Percentiles rank a stretch among this genome's conserved stretches.
phyloP scores from a whole-genome alignment of 805 yeast species.

The Saccharomycopsis sp. region DNA sequence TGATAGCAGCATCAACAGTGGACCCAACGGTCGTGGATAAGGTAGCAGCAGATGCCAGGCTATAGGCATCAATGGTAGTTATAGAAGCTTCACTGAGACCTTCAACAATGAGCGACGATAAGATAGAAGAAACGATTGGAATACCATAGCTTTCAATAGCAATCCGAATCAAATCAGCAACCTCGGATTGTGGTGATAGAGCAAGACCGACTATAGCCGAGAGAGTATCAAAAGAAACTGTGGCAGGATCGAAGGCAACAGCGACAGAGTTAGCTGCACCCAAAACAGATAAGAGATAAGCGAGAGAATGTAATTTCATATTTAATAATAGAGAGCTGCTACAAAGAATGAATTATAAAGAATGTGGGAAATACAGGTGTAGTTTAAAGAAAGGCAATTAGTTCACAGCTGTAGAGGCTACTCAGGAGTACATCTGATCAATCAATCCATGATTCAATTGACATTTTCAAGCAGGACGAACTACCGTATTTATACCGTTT shows the following conservation, averaged over 20 bases:
- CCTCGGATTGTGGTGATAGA: background rate
- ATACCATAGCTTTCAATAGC: conserved; percentile 1
- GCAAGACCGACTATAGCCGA: background rate
- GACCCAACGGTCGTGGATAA: background rate
- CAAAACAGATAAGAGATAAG: background rate
- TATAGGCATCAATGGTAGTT: background rate
- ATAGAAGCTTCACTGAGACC: background rate
- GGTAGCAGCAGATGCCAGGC: background rate
- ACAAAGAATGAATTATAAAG: background rate
- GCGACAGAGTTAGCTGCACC: background rate
- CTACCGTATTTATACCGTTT: too few species aligned
- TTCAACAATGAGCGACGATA: background rate
- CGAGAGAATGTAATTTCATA: background rate
- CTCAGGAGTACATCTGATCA: too few species aligned
- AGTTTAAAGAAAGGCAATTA: background rate
- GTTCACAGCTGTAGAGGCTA: too few species aligned
- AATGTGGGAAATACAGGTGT: too few species aligned
- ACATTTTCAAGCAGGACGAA: too few species aligned
- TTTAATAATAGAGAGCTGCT: background rate
- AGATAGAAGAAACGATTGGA: background rate
- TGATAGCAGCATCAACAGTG: too few species aligned
- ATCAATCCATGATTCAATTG: too few species aligned
- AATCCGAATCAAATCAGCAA: background rate
- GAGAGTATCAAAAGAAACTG: background rate
- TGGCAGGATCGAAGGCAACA: background rate